A percentile compares a stretch with the other conserved stretches of the same genome.
Evolutionary conservation across 2,329 filamentous ascomycete species (phyloP).

Genomic region (Hypomyces rosellus): DNA sequence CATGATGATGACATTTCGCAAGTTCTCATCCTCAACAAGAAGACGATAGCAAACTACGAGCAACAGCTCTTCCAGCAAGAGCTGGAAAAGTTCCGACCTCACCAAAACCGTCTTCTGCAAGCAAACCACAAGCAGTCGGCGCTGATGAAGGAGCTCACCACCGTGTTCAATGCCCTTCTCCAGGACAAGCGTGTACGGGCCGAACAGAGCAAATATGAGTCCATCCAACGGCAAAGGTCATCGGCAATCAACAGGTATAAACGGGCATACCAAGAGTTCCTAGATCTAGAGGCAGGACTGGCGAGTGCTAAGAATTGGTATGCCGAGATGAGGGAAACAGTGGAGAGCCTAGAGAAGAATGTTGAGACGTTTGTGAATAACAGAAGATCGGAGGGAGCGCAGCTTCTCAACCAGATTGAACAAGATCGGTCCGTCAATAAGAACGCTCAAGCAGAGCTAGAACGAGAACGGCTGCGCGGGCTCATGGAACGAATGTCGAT

Average conservation of each 20-base stretch:
- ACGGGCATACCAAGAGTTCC: conserved; percentile 84
- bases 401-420: conserved; percentile 84
- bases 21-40: conserved; percentile 95
- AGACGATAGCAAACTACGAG: conserved; percentile 88
- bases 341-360: conserved; percentile 87
- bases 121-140: conserved; percentile 93
- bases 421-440: conserved; percentile 62
- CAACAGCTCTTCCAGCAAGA: conserved; percentile 89
- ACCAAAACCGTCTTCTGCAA: conserved; percentile 85
- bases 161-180: conserved; percentile 76
- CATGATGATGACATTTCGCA: conserved; percentile 97
- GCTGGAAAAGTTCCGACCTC: conserved; percentile 92
- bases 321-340: conserved; percentile 89
- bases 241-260: conserved; percentile 82
- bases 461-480: conserved; percentile 78
- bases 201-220: conserved; percentile 93
- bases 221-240: conserved; percentile 74
- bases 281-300: conserved; percentile 80
- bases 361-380: conserved; percentile 97
- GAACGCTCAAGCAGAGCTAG: conserved; percentile 62
- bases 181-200: conserved; percentile 91
- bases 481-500: conserved; percentile 96
- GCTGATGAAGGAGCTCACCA: conserved; percentile 89
- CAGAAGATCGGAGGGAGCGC: conserved; percentile 80
- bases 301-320: conserved; percentile 90